Conservation (phyloP, 2,329 filamentous ascomycete genomes). For the Colletotrichum eremochloae region DNA sequence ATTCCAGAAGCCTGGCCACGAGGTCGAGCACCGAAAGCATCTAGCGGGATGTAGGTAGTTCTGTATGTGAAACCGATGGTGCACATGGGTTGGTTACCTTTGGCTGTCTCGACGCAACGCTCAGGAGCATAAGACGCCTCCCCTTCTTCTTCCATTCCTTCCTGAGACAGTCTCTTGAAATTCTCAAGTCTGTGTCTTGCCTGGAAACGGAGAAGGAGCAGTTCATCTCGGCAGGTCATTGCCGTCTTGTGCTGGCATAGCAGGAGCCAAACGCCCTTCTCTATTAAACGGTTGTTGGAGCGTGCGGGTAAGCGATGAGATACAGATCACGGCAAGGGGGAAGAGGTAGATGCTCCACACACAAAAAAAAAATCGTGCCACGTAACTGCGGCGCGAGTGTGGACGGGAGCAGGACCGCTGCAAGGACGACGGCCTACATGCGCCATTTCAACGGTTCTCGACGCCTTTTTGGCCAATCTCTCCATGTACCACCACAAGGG, state of each 20-base stretch:
- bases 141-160: not conserved
- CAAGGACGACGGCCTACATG: slow-evolving; percentile 14
- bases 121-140: not conserved
- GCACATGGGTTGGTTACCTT: not conserved
- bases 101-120: not conserved
- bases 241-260: not conserved
- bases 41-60: not conserved
- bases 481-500: slow-evolving; percentile 20
- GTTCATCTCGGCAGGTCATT: not conserved
- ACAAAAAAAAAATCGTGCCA: not conserved
- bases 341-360: slow-evolving; percentile 2
- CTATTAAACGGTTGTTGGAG: not conserved
- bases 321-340: not conserved
- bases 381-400: not conserved
- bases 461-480: slow-evolving; percentile 18
- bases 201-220: not conserved
- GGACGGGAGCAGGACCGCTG: not conserved
- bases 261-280: slow-evolving; percentile 9
- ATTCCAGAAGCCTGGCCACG: slow-evolving; percentile 22
- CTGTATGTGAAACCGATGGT: not conserved
- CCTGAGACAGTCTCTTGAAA: not conserved
- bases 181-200: not conserved
- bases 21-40: not conserved
- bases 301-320: not conserved
- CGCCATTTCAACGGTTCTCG: slow-evolving; percentile 18